phyloP scores from a whole-genome alignment of 768 basidiomycete species.

The Russula sp. region DNA sequence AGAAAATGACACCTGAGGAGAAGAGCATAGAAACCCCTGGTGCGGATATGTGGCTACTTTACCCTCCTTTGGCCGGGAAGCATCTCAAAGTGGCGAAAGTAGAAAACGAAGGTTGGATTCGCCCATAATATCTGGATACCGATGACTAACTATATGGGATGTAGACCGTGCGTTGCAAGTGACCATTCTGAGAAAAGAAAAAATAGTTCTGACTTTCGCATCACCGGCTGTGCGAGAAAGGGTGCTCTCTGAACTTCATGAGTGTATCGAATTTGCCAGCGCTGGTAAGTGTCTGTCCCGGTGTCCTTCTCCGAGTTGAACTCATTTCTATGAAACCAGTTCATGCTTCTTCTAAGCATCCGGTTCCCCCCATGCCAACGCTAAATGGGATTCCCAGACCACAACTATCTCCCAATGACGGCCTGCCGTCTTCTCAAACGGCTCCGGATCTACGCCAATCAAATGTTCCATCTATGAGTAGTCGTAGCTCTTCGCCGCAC shows the following conservation, averaged over 20 bases:
- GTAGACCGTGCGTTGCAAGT: constrained; percentile 72
- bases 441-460: constrained; percentile 27
- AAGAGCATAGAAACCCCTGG: constrained; percentile 56
- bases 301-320: neutral
- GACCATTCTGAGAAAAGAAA: constrained; percentile 86
- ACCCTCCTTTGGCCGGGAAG: constrained; percentile 94
- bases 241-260: constrained; percentile 67
- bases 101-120: constrained; percentile 53
- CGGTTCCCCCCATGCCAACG: constrained; percentile 65
- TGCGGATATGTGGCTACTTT: constrained; percentile 87
- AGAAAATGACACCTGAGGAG: constrained; percentile 60
- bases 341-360: constrained; percentile 50
- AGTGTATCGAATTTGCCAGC: constrained; percentile 80
- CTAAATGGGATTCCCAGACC: constrained; percentile 33
- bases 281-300: constrained; percentile 51
- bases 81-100: constrained; percentile 72
- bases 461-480: constrained; percentile 5
- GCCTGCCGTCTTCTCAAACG: constrained; percentile 27
- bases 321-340: constrained; percentile 13
- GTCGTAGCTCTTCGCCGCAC: constrained; percentile 32
- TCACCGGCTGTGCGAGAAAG: constrained; percentile 57
- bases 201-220: constrained; percentile 60
- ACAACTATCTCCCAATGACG: neutral
- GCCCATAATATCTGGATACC: constrained; percentile 1
- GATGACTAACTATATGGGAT: constrained; percentile 20